Percentiles rank a stretch among this genome's conserved stretches.
phyloP scores from a whole-genome alignment of 805 yeast genomes.

The Kazachstania psychrophila region DNA sequence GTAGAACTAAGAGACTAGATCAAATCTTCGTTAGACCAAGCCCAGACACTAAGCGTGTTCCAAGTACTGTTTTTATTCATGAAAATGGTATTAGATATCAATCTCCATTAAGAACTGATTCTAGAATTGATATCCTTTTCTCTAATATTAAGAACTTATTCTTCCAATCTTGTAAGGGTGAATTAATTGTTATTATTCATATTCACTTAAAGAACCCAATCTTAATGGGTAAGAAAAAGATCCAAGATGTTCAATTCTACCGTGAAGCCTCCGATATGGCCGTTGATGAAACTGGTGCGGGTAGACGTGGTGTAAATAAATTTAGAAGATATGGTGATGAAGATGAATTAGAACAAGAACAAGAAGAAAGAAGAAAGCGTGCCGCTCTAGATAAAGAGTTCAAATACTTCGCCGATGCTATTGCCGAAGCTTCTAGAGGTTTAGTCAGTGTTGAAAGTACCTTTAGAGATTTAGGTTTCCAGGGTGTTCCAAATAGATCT shows the following conservation, averaged over 20 bases:
- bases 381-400: constrained; percentile 87
- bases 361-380: constrained; percentile 91
- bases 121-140: constrained; percentile 77
- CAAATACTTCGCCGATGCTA: constrained; percentile 77
- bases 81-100: constrained; percentile 94
- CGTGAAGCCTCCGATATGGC: constrained; percentile 94
- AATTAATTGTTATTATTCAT: constrained; percentile 84
- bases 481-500: constrained; percentile 94
- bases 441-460: constrained; percentile 84
- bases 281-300: constrained; percentile 93
- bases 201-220: constrained; percentile 87
- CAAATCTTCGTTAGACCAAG: constrained; percentile 88
- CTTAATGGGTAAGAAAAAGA: constrained; percentile 91
- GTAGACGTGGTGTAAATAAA: constrained; percentile 64
- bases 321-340: constrained; percentile 90
- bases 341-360: constrained; percentile 96
- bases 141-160: constrained; percentile 87
- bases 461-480: constrained; percentile 91
- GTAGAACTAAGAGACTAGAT: constrained; percentile 80
- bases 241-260: constrained; percentile 91
- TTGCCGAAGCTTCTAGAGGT: constrained; percentile 81
- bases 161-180: constrained; percentile 94
- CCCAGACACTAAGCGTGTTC: constrained; percentile 92
- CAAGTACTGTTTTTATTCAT: constrained; percentile 85
- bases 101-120: constrained; percentile 75